These are phyloP conservation scores for Cladosporium halotolerans DNA, from an alignment of 2,329 filamentous ascomycete species.

Conservation along the genomic window DNA sequence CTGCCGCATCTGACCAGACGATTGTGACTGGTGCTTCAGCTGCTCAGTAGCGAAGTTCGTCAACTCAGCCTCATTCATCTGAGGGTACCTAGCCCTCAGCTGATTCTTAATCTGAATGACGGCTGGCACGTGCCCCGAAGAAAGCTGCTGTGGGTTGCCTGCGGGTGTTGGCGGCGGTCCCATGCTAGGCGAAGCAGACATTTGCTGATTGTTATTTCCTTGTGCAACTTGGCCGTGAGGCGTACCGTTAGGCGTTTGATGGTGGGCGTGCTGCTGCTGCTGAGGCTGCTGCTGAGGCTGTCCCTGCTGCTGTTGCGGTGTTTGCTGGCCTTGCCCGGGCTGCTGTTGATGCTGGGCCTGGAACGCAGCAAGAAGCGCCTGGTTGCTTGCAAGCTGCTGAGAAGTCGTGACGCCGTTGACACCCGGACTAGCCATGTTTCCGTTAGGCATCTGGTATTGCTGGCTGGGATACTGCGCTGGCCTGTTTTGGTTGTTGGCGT, in stretches of 20 bases:
- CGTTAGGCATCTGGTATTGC: constrained; percentile 24
- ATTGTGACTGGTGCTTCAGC: constrained; percentile 35
- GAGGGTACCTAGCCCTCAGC: constrained; percentile 46
- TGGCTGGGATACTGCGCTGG: constrained; percentile 23
- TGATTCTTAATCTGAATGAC: constrained; percentile 49
- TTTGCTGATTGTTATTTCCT: constrained; percentile 21
- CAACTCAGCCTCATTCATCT: constrained; percentile 49
- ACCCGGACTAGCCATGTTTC: constrained; percentile 25
- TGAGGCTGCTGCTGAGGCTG: constrained; percentile 13
- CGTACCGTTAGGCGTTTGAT: constrained; percentile 10
- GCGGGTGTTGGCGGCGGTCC: constrained; percentile 31
- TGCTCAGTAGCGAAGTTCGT: constrained; percentile 47
- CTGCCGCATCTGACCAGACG: constrained; percentile 28
- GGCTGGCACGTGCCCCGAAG: constrained; percentile 48
- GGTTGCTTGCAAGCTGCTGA: constrained; percentile 29
- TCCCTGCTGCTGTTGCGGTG: constrained; percentile 13
- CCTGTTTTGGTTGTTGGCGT: constrained; percentile 21
- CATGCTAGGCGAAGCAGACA: constrained; percentile 32
- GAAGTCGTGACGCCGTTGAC: constrained; percentile 24
- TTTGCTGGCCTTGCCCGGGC: constrained; percentile 8
- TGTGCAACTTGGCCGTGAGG: constrained; percentile 18
- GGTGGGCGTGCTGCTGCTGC: constrained; percentile 13
- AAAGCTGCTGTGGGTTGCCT: constrained; percentile 43
- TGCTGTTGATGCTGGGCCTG: constrained; percentile 19
- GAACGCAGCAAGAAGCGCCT: constrained; percentile 26